Conservation (phyloP, 371 early-diverging fungal genomes). For the Mortierella sp. region DNA sequence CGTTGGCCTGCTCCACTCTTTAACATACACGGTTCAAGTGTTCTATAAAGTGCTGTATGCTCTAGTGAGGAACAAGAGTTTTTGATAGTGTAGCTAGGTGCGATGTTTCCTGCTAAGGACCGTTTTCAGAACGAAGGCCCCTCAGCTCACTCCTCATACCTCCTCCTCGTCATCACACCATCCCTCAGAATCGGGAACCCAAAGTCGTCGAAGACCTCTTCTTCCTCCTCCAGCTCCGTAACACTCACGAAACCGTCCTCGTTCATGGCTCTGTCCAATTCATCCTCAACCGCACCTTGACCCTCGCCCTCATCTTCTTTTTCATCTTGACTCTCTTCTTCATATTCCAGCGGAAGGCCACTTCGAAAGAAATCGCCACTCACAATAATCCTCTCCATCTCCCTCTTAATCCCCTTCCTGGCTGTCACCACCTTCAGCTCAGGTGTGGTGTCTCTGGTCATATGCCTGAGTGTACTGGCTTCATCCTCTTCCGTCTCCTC, state of each 20-base stretch:
- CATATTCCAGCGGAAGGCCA: constrained; percentile 1
- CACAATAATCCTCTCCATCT: constrained; percentile 27
- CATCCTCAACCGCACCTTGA: no score
- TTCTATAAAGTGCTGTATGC: no score
- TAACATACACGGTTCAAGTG: no score
- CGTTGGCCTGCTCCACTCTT: no score
- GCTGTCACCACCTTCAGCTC: constrained; percentile 20
- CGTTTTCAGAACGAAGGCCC: no score
- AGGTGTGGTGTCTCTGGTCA: constrained; percentile 3
- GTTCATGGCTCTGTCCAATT: neutral
- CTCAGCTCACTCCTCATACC: no score
- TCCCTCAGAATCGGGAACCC: constrained; percentile 36
- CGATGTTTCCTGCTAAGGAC: no score
- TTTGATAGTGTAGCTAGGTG: no score
- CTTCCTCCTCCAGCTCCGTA: neutral
- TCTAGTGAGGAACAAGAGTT: no score
- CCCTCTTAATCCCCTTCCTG: constrained; percentile 25
- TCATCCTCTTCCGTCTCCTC: neutral
- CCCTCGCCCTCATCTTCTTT: neutral
- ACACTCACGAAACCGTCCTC: neutral
- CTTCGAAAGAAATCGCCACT: constrained; percentile 28
- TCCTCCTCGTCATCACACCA: no score
- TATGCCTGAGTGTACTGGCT: neutral
- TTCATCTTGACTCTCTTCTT: constrained; percentile 16
- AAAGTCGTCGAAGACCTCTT: constrained; percentile 43